Evolutionary conservation across 805 yeast species (phyloP), one percentile per base, ranked within the genome.

Genomic region (Cyberlindnera meyerae): DNA sequence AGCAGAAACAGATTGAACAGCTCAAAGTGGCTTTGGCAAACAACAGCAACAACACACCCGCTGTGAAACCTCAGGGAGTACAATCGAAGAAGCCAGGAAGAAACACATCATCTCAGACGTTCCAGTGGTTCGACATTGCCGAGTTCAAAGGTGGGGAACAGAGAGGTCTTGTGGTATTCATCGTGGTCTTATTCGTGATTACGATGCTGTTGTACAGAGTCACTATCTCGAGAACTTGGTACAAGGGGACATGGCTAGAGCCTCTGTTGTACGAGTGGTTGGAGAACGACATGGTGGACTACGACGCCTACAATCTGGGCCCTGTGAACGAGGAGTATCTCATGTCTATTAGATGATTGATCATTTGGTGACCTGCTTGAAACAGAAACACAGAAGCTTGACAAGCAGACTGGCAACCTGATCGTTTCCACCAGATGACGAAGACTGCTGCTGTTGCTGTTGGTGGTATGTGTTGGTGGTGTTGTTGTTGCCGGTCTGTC

Each of bases 351-450:
- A 26, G 36, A 8, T 39, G 24, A 18, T 5, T 12, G 14, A 15
- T 41, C 42, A 44, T 25, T 44, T 47, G 30, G 44, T 39, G 15
- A 45, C 11, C 24, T 53, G 58, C 39, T 58, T 57, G 39, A 63
- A 29, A 46, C 70, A 66, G 34, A 52, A 40, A 42, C 70, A 64
- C 18, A 62, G 41, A 11, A 63, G 22, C 37, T 57, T 54, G 33
- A 63, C 29, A 30, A 63, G 36, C 30, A 44, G 20, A 13, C 39
- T 24, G 11, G 37, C 44, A 14, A 51, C 5, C 21, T 44, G 47
- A 22, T 40, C 33, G 21, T 40, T 44, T 16, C 40, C 41, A 17
- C 22, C 22, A 8, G 46, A 25, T 8, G 39, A 33, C 11, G 36
- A 29, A 18, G 40, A 42, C 28, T 47, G 44, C 33, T 46, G 45